Percentiles rank a stretch among this genome's conserved stretches.
Evolutionary conservation across 2,329 filamentous ascomycete species (phyloP).

Genomic region (Pyrenochaeta sp.): DNA sequence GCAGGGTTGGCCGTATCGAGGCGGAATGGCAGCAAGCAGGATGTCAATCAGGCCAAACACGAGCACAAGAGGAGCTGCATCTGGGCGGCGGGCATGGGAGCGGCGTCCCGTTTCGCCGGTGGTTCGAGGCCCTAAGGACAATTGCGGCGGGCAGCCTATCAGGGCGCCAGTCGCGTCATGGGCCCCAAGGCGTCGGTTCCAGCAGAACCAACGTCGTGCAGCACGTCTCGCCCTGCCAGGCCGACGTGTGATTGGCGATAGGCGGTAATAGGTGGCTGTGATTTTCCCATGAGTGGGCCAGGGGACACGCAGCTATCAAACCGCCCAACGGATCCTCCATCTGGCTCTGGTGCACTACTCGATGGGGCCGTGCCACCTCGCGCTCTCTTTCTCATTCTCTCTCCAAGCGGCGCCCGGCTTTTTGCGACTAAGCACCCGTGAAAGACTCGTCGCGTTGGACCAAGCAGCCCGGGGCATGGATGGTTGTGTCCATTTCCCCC

Average conservation of each 20-base stretch:
- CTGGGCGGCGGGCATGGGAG: conserved; percentile 5
- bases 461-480: conserved; percentile 30
- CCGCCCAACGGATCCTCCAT: background rate
- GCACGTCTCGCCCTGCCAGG: conserved; percentile 16
- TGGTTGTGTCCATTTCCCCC: conserved; percentile 28
- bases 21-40: background rate
- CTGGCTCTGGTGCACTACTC: background rate
- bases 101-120: conserved; percentile 3
- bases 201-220: background rate
- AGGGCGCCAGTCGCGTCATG: conserved; percentile 12
- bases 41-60: too few species aligned
- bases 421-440: conserved; percentile 3
- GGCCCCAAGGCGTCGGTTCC: conserved; percentile 9
- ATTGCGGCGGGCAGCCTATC: conserved; percentile 21
- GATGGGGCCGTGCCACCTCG: conserved; percentile 32
- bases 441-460: conserved; percentile 26
- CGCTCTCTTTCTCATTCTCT: too few species aligned
- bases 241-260: conserved; percentile 21
- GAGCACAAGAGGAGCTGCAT: too few species aligned
- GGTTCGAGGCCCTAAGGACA: conserved; percentile 11
- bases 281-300: background rate
- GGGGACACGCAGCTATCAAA: conserved; percentile 10
- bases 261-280: conserved; percentile 4
- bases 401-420: too few species aligned
- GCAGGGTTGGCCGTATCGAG: conserved; percentile 2